Conservation (phyloP, 768 basidiomycete genomes). For the Cubamyces sp. region DNA sequence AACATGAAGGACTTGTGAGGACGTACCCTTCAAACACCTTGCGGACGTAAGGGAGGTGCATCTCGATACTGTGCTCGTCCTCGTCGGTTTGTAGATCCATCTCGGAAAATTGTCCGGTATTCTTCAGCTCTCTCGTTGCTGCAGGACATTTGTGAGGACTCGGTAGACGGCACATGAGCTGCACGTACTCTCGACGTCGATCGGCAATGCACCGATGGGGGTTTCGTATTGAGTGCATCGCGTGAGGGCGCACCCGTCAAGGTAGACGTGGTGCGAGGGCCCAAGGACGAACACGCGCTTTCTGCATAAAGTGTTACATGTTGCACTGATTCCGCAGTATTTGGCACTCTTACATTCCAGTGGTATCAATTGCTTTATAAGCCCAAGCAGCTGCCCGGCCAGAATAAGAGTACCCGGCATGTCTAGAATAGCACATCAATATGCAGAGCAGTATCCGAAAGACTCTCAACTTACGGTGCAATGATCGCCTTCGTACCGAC, state of each 20-base stretch:
- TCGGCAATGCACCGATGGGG: conserved; percentile 78
- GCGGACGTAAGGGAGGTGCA: conserved; percentile 93
- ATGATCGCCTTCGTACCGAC: conserved; percentile 84
- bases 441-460: neutral
- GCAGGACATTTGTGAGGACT: conserved; percentile 1
- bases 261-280: conserved; percentile 91
- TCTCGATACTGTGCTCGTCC: conserved; percentile 96
- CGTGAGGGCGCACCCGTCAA: conserved; percentile 87
- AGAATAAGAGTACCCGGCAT: conserved; percentile 96
- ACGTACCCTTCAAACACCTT: conserved; percentile 81
- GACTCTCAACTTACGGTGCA: conserved; percentile 71
- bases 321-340: neutral
- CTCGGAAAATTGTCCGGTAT: conserved; percentile 68
- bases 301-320: conserved; percentile 43
- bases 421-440: conserved; percentile 50
- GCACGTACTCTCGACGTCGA: conserved; percentile 78
- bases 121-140: conserved; percentile 71
- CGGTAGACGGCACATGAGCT: neutral
- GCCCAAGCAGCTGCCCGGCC: conserved; percentile 96
- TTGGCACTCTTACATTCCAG: conserved; percentile 67
- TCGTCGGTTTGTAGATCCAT: conserved; percentile 78
- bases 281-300: conserved; percentile 94
- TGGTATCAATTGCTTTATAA: conserved; percentile 84
- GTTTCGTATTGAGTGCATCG: conserved; percentile 79
- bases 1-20: too few relatives aligned